phyloP scores from a whole-genome alignment of 1,139 yeast species.

The Saccharomyces hybrid region DNA sequence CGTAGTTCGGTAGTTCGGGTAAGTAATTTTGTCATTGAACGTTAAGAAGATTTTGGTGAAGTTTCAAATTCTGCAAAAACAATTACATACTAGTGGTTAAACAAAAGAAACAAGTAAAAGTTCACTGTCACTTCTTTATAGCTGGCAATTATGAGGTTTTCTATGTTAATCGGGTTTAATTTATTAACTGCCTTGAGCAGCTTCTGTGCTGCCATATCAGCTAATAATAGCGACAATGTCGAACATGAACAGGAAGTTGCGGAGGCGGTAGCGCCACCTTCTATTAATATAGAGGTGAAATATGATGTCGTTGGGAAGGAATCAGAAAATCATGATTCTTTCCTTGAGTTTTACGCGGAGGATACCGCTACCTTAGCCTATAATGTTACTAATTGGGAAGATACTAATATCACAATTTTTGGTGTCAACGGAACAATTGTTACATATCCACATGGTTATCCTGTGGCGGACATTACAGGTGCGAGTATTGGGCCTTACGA shows the following conservation, averaged over 20 bases:
- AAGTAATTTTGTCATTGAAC: background rate
- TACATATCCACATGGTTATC: conserved; percentile 43
- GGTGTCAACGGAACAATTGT: conserved; percentile 71
- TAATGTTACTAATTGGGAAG: conserved; percentile 52
- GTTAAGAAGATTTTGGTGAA: background rate
- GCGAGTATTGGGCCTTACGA: conserved; percentile 57
- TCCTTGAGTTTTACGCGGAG: conserved; percentile 35
- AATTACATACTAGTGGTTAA: background rate
- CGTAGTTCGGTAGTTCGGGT: background rate
- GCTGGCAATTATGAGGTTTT: background rate
- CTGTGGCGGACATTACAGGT: conserved; percentile 55
- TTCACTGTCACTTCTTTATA: background rate
- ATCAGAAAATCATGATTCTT: background rate
- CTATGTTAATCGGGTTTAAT: background rate
- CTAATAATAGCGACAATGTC: background rate
- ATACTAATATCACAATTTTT: conserved; percentile 45
- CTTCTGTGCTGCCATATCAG: background rate
- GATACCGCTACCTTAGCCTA: conserved; percentile 51
- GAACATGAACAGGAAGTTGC: background rate
- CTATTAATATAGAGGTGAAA: conserved; percentile 1
- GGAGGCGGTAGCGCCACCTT: background rate
- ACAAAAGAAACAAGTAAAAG: background rate
- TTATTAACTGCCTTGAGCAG: background rate
- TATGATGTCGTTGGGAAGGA: conserved; percentile 2
- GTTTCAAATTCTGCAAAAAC: background rate